Evolutionary conservation across 2,329 filamentous ascomycete genomes (phyloP), one percentile per base, ranked within the genome.

Genomic region (Fusarium sp.): DNA sequence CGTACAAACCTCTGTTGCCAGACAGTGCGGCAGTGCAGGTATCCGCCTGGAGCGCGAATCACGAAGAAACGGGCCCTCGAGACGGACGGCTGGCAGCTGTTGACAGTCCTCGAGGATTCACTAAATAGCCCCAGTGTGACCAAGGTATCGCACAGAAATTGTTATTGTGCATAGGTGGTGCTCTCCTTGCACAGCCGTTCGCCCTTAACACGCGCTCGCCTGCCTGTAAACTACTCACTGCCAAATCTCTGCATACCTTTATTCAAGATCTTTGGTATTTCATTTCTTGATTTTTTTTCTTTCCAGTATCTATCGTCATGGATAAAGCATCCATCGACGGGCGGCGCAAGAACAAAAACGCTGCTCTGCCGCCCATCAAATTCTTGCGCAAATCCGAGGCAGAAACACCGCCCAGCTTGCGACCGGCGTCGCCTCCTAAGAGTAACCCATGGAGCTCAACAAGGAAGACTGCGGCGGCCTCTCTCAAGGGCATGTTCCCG

Each of bases 361-460:
- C 53, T 38, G 30, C 30, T n/a, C 34, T 53, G 38, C 52, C 67
- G 13, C 45, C 57, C 40, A 43, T 58, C 27, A 66, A 57, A 30
- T 45, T 45, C 4, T 27, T 38, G 22, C 58, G 61, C 46, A 76
- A 71, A n/a, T 41, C 46, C 40, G 59, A 68, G 12, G 46, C 47
- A 40, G 59, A 68, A 58, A 40, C 46, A 20, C 46, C 41, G 20
- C 40, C 70, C 34, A 69, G 63, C 15, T 65, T 80, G 18, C 75
- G 71, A 27, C 78, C 78, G 34, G 78, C 79, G 7, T 79, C 78
- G 6, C 78, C 78, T 9, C 79, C 79, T 8, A 78, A 74, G 47
- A 67, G 66, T 8, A 80, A 79, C 58, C 79, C 79, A 29, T 80
- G 79, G 79, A 54, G 59, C 34, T 58, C 60, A 34, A n/a, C 53